Base-by-base conservation (phyloP, 2,329 filamentous ascomycete species). In the Fusarium keratoplasticum region DNA sequence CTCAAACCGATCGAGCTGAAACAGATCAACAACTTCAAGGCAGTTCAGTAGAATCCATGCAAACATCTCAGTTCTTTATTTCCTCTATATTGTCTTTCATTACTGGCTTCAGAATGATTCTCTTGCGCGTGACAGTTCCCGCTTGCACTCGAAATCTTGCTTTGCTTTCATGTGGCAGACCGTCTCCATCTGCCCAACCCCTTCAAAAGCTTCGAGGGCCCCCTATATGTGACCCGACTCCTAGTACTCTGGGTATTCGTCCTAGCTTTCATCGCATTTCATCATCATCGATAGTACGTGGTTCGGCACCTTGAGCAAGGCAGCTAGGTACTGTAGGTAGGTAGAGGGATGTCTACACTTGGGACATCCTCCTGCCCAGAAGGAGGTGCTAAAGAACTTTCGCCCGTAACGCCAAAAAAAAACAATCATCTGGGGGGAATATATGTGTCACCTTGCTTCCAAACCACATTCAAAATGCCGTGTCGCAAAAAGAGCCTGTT, bases 321-420 rank as follows among this genome's bases (percentile, higher is more conserved):
- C 69, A 61, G 62, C 65, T 65, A 40, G 61, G 40, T 44, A 44
- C 40, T 44, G 40, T 44, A 44, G 40, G 33, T 58, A 66, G 66
- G 38, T 20, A 20, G 38, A 52, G 59, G 70, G 58, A 55, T 29
- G 50, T 58, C 36, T 35, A 55, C 62, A 52, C 35, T 29, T 66
- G 40, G 58, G 60, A 63, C 59, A 64, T 62, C 58, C 31, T 72
- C 40, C 70, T 77, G 70, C 75, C 70, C 75, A 76, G 64, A 69
- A 76, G 61, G 65, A 64, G 55, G 47, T 66, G 69, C 63, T 71
- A 73, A 74, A 72, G 71, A 74, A 74, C 68, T 73, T 73, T 76
- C 69, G 63, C 75, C 69, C 75, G 58, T 71, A 79, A 79, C 77
- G 77, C 77, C 77, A 76, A 77, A 72, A 25, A 25, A 29, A 77